Base-by-base conservation (phyloP, 2,329 filamentous ascomycete species). In the Tolypocladium pustulatum region DNA sequence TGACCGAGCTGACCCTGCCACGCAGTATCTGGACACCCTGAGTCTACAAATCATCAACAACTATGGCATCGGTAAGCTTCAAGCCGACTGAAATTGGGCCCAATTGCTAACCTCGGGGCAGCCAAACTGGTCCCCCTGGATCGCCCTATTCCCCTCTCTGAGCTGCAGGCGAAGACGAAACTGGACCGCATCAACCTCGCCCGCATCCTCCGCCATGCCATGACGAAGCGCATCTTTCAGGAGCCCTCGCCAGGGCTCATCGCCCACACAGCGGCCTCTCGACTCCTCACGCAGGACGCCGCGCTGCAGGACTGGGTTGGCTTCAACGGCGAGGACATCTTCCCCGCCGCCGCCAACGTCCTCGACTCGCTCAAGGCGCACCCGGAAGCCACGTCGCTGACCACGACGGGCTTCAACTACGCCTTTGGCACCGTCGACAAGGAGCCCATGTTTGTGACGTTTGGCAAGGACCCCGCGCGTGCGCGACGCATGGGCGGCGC, bases 191-290 rank as follows among this genome's bases (percentile, higher is more conserved):
- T 77, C 61, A 81, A 82, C 64, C 71, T 83, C 22, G 74, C 76
- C 15, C 77, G 80, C 53, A 69, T 81, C 8, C 68, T 83, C 34
- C 79, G 82, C 9, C 77, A 84, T 66, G 81, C 78, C 43, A 84
- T 85, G 75, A 84, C 81, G 15, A 81, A 78, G 62, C 72, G 74
- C 13, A 75, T 86, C 59, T 84, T 86, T 68, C 65, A 71, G 51
- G 82, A 86, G 63, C 75, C 78, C 0, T 67, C 67, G 6, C 77
- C 79, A 0, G 78, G 78, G 1, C 61, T 75, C 2, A 76, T 86
- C 60, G 77, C 76, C 10, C 84, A 86, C 66, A 84, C 80, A 2
- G 78, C 80, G 1, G 75, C 76, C 1, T 85, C 81, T 1, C 75
- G 75, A 4, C 67, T 78, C 2, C 73, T 86, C 0, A 77, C 76